Conservation (phyloP, 768 basidiomycete genomes). For the Naganishia vishniacii region DNA sequence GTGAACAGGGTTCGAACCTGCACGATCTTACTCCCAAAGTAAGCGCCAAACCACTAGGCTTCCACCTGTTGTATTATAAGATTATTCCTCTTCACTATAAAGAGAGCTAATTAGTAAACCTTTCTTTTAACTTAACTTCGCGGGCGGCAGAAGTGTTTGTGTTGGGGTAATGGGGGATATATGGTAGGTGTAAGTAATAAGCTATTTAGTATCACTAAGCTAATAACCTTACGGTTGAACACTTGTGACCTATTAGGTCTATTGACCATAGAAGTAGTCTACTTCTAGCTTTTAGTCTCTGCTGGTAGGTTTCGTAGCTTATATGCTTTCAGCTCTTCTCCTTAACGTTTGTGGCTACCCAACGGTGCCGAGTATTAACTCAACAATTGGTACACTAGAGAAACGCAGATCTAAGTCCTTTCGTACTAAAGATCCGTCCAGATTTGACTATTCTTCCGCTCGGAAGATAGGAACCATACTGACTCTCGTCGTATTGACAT, state of each 20-base stretch:
- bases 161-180: background rate
- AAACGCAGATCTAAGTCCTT: conserved; percentile 32
- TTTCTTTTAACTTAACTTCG: too few relatives aligned
- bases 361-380: conserved; percentile 30
- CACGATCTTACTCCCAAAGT: conserved; percentile 11
- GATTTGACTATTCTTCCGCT: conserved; percentile 32
- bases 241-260: conserved; percentile 4
- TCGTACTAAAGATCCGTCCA: conserved; percentile 33
- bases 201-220: conserved; percentile 10
- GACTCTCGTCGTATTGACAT: conserved; percentile 32
- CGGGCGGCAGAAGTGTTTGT: too few relatives aligned
- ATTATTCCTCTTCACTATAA: background rate
- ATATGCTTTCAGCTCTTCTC: conserved; percentile 36
- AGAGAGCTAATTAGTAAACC: background rate
- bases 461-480: conserved; percentile 38
- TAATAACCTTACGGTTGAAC: conserved; percentile 5
- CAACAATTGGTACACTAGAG: conserved; percentile 40
- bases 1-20: conserved; percentile 11
- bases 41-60: conserved; percentile 11
- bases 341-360: conserved; percentile 38
- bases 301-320: conserved; percentile 31
- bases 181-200: conserved; percentile 7
- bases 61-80: conserved; percentile 3
- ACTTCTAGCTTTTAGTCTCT: conserved; percentile 28
- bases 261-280: conserved; percentile 7